phyloP scores from a whole-genome alignment of 805 yeast genomes.

The Metschnikowia gelsemii region DNA sequence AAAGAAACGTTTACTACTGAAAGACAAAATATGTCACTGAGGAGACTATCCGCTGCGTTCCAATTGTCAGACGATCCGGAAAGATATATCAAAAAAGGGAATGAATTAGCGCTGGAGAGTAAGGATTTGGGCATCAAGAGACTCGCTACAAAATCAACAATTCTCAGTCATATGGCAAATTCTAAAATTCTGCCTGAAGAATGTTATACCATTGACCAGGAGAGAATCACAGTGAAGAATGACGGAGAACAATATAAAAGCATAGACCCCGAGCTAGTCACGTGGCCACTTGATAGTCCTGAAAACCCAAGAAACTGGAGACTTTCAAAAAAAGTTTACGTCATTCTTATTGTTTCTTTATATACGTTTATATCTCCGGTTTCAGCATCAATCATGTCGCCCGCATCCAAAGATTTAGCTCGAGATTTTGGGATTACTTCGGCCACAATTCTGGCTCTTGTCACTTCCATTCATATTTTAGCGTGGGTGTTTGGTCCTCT shows the following conservation, averaged over 20 bases:
- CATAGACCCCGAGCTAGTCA: conserved; percentile 39
- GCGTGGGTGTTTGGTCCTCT: conserved; percentile 45
- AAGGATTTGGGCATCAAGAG: conserved; percentile 33
- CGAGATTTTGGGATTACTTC: conserved; percentile 30
- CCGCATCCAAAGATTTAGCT: conserved; percentile 33
- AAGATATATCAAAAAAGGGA: conserved; percentile 26
- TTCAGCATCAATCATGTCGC: conserved; percentile 42
- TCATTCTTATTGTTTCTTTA: conserved; percentile 31
- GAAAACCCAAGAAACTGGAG: conserved; percentile 39
- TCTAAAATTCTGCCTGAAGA: conserved; percentile 2
- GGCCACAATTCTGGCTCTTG: conserved; percentile 27
- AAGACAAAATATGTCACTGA: not conserved
- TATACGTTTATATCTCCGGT: conserved; percentile 42
- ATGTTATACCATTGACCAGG: conserved; percentile 13
- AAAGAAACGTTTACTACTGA: not conserved
- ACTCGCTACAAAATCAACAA: conserved; percentile 31
- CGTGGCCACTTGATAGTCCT: conserved; percentile 36
- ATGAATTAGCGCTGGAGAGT: conserved; percentile 33
- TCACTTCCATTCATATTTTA: conserved; percentile 37
- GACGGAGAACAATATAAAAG: conserved; percentile 33
- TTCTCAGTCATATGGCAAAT: conserved; percentile 25
- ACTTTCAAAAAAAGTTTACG: conserved; percentile 21
- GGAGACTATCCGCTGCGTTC: not conserved
- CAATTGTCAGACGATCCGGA: not conserved
- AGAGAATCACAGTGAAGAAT: conserved; percentile 27